A percentile compares a stretch with the other conserved stretches of the same genome.
Conservation (phyloP, 176 grass and related monocot species). For the Themeda triandra region DNA sequence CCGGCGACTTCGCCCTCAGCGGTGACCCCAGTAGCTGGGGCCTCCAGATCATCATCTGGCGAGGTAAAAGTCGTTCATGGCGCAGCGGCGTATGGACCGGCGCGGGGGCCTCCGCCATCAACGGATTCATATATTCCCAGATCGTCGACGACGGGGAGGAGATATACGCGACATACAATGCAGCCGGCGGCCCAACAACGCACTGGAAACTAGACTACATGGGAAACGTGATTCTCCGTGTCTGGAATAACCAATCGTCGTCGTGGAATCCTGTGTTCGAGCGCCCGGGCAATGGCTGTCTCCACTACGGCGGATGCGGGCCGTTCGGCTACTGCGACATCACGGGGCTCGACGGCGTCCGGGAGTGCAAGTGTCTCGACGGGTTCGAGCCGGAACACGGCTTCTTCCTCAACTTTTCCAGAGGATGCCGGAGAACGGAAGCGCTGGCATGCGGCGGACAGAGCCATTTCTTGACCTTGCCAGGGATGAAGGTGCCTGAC, state of each 20-base stretch:
- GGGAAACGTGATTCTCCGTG: background rate
- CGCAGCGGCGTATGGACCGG: background rate
- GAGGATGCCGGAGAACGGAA: background rate
- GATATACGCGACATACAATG: background rate
- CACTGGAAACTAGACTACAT: background rate
- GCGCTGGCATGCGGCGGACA: background rate
- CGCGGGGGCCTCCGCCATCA: background rate
- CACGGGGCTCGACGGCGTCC: background rate
- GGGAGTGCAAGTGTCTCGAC: background rate
- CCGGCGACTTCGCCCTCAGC: background rate
- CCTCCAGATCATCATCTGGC: background rate
- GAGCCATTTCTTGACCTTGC: background rate
- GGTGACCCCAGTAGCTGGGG: background rate
- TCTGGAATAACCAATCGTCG: background rate
- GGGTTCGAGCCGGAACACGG: background rate
- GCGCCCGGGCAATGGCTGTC: background rate
- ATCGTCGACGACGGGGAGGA: background rate
- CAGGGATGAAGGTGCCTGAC: background rate
- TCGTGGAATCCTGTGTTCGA: no score
- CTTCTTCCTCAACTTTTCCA: background rate
- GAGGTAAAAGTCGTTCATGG: background rate
- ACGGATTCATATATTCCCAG: background rate
- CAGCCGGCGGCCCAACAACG: background rate
- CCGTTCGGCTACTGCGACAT: background rate
- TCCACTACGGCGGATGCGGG: background rate